A percentile compares a stretch with the other conserved stretches of the same genome.
Conservation (phyloP, 345 rosid species). For the Populus tremula region DNA sequence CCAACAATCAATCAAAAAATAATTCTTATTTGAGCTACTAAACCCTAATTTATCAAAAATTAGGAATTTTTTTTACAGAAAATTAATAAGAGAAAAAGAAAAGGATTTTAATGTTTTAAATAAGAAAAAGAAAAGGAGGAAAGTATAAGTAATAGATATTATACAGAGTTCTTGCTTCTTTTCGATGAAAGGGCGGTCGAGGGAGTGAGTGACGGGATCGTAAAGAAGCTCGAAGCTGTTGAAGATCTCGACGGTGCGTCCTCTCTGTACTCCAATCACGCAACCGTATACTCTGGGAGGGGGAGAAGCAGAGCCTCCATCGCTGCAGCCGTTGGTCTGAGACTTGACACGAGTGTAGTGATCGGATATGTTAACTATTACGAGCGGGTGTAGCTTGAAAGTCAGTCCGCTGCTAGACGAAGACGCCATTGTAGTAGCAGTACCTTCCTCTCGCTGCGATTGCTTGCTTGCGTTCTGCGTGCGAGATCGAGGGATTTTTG, state of each 20-base stretch:
- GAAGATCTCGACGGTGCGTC: constrained; percentile 94
- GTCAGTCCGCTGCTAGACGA: constrained; percentile 95
- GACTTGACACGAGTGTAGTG: constrained; percentile 89
- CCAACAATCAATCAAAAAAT: background rate
- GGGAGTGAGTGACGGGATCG: constrained; percentile 59
- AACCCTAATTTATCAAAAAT: background rate
- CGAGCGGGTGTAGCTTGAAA: constrained; percentile 94
- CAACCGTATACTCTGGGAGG: constrained; percentile 85
- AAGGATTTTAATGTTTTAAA: background rate
- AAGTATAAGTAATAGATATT: background rate
- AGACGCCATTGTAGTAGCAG: constrained; percentile 58
- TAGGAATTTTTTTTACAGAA: background rate
- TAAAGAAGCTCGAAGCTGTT: constrained; percentile 93
- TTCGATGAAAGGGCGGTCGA: constrained; percentile 83
- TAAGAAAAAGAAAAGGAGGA: background rate
- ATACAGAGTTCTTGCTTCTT: constrained; percentile 98
- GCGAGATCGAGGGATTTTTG: too few relatives aligned
- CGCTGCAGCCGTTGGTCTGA: constrained; percentile 51
- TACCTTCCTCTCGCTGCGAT: too few relatives aligned
- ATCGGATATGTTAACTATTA: constrained; percentile 87
- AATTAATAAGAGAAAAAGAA: background rate
- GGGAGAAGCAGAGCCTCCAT: background rate
- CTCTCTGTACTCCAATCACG: constrained; percentile 87
- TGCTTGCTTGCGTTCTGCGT: too few relatives aligned
- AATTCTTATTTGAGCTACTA: background rate